Evolutionary conservation across 257 asterid genomes (phyloP), one percentile per base, ranked within the genome.

Genomic region (Mitragyna speciosa): DNA sequence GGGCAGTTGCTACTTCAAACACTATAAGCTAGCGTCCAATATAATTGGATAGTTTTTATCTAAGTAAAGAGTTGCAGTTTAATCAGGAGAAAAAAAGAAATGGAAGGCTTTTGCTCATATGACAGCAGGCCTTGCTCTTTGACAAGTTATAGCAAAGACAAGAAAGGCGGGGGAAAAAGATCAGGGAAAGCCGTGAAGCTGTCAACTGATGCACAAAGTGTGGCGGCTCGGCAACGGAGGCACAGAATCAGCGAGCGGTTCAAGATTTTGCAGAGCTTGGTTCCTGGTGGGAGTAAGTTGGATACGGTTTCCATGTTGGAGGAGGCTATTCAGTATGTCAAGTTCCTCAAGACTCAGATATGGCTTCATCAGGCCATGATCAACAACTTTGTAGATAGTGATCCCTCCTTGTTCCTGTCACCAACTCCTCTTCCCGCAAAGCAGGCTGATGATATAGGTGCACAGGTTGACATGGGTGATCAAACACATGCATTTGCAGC

Each of bases 231-330:
- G 68, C 90, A 82, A 87, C 89, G 98, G 81, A 87, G 98, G 87
- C 98, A 89, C 85, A 87, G 92, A 52, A 92, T 93, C 72, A 93
- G 97, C 77, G 92, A 93, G 75, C 69, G 97, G 77, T 92, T 93
- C 93, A 92, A 92, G 93, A 89, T 92, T 59, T 75, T 93, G 83
- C 91, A 80, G 66, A 93, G 96, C 87, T 76, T 93, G 61, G 91
- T 92, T 0, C 98, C 98, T 0, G 97, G 98, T 0, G 96, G 97
- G 11, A 83, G 89, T 12, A 93, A 89, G 49, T 79, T 92, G 96
- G 98, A 93, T 56, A 93, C 96, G 4, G 96, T 89, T 2, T 88
- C 97, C 58, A 92, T 93, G 96, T 86, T 93, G 24, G 98, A 93
- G 48, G 93, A 91, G 79, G 98, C 97, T 61, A 92, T 92, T 78